Evolutionary conservation across 805 yeast species (phyloP), one percentile per base, ranked within the genome.

Genomic region (Sugiyamaella americana): DNA sequence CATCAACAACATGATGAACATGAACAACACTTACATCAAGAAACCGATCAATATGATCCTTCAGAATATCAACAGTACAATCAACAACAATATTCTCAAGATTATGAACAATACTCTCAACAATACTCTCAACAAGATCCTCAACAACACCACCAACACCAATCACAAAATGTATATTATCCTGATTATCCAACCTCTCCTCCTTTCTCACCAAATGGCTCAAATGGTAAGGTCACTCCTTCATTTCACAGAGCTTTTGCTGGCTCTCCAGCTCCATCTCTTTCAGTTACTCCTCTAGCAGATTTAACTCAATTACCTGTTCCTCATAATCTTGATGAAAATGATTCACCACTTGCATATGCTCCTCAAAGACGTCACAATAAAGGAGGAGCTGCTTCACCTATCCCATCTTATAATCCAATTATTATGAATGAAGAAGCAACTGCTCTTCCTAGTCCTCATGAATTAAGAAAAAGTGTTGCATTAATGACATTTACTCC

Each of bases 401-500:
- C 51, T 17, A 13, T 32, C 22, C 44, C 49, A 10, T 10, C 49
- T n/a, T 43, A 37, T 40, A 37, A 32, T 22, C 50, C 46, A 5
- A 44, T 40, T 40, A 40, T 20, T 35, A 19, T 32, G 19, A 37
- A 42, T 21, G 18, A 26, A n/a, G 48, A 40, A 10, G 47, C 43
- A n/a, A 23, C 6, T 18, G 49, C 46, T 16, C 37, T 57, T 32
- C 59, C 59, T 6, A 47, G 54, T 29, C 60, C 60, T 5, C 55
- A 55, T 29, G 57, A 51, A 11, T 41, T 57, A 17, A 48, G 58
- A 30, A 49, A 52, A 37, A 48, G 52, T 40, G 53, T 52, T 17
- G 50, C 48, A 3, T 43, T 55, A 39, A 39, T 54, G 36, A 59
- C 55, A 37, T 57, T 56, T 42, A 57, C 58, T 4, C 58, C 60